Conservation (phyloP, 352 stramenopile genomes). For the Thalassiosira livingstoniorum region DNA sequence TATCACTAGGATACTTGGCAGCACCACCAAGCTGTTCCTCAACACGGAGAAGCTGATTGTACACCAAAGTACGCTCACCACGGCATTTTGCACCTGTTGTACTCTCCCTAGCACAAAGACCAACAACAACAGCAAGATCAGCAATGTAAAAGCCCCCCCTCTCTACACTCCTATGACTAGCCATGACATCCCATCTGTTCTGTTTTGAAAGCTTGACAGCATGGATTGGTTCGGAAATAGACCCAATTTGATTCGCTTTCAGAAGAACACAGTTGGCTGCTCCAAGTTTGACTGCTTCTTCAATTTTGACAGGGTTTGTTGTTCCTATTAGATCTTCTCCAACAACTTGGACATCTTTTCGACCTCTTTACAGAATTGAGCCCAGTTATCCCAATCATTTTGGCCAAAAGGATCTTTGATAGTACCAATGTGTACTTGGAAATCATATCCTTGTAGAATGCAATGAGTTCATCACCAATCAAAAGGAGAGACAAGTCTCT, state of each 20-base stretch:
- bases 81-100: conserved; percentile 99
- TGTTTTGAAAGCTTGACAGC: conserved; percentile 99
- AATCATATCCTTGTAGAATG: conserved; percentile 94
- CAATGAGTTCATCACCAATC: conserved; percentile 93
- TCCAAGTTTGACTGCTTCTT: conserved; percentile 90
- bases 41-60: conserved; percentile 99
- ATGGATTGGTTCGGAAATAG: conserved; percentile 98
- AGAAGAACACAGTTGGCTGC: conserved; percentile 98
- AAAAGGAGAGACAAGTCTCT: conserved; percentile 86
- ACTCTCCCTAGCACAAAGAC: conserved; percentile 98
- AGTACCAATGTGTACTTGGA: conserved; percentile 96
- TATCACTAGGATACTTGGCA: conserved; percentile 86
- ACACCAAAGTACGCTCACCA: conserved; percentile 98
- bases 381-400: conserved; percentile 98
- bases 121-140: conserved; percentile 98
- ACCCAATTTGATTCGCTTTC: conserved; percentile 99
- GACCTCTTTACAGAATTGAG: conserved; percentile 91
- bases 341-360: conserved; percentile 96
- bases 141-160: conserved; percentile 99
- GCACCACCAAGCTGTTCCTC: conserved; percentile 93
- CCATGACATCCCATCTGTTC: conserved; percentile 98
- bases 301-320: conserved; percentile 97
- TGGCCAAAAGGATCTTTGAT: conserved; percentile 99
- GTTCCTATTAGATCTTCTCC: conserved; percentile 99
- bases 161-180: conserved; percentile 97